phyloP scores from a whole-genome alignment of 306 rosid genomes.

The Delonix regia region DNA sequence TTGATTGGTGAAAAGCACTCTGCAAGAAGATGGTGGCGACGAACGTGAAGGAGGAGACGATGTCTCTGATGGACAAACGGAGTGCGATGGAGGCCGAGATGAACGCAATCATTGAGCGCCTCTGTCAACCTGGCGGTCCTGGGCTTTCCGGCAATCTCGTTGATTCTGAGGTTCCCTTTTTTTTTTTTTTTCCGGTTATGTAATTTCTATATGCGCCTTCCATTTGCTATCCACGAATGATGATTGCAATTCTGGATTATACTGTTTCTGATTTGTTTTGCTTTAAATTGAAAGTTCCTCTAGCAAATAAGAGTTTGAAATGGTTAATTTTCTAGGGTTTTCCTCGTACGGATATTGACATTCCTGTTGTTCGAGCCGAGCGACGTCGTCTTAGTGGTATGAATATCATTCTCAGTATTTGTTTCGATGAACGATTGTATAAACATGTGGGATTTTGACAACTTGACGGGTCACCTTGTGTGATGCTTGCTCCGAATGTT shows the following conservation, averaged over 20 bases:
- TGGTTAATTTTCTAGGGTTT: constrained; percentile 61
- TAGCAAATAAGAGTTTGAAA: not conserved
- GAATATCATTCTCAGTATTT: not conserved
- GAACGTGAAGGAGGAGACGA: constrained; percentile 77
- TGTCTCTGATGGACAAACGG: constrained; percentile 73
- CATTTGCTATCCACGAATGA: not conserved
- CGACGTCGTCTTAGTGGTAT: constrained; percentile 80
- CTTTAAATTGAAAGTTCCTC: not conserved
- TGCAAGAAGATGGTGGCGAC: constrained; percentile 65
- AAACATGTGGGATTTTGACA: not conserved
- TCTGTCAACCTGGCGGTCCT: constrained; percentile 81
- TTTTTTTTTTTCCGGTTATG: not conserved
- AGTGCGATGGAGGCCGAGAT: constrained; percentile 70
- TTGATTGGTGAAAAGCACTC: not conserved
- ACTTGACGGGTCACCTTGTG: not conserved
- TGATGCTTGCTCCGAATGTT: not conserved
- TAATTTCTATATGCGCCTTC: not conserved
- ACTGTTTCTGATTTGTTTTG: not conserved
- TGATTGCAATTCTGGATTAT: not conserved
- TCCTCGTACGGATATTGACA: constrained; percentile 86
- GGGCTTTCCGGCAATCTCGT: constrained; percentile 80
- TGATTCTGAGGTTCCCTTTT: constrained; percentile 72
- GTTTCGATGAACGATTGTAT: not conserved
- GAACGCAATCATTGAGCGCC: constrained; percentile 72
- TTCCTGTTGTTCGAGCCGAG: constrained; percentile 71